Percentiles rank a stretch among this genome's conserved stretches.
phyloP scores from a whole-genome alignment of 371 early-diverging fungal species.

The Cokeromyces recurvatus region DNA sequence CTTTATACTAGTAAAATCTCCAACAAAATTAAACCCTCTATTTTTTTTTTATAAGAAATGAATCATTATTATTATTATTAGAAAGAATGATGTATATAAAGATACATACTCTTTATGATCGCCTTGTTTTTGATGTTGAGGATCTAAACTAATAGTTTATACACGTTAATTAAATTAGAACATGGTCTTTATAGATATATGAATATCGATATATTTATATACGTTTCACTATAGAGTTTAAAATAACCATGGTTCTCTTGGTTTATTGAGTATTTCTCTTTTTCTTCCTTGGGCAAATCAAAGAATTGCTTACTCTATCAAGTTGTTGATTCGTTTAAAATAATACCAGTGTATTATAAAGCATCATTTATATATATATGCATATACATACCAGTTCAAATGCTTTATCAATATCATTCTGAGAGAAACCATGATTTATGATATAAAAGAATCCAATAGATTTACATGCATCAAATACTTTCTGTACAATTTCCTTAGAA shows the following conservation, averaged over 20 bases:
- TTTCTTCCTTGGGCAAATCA: conserved; percentile 36
- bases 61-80: too few relatives aligned
- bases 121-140: conserved; percentile 49
- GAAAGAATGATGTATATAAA: too few relatives aligned
- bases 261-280: conserved; percentile 27
- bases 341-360: too few relatives aligned
- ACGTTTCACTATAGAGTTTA: conserved; percentile 39
- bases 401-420: conserved; percentile 44
- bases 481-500: conserved; percentile 19
- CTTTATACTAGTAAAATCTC: too few relatives aligned
- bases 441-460: conserved; percentile 64
- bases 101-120: conserved; percentile 68
- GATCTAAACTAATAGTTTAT: conserved; percentile 38
- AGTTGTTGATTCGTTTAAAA: neutral
- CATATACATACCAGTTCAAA: conserved; percentile 49
- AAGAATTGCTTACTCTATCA: conserved; percentile 47
- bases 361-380: neutral
- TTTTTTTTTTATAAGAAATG: neutral
- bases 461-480: conserved; percentile 47
- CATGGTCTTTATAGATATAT: too few relatives aligned
- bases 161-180: neutral
- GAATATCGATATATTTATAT: neutral
- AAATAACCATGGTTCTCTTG: conserved; percentile 42
- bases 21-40: too few relatives aligned
- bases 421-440: conserved; percentile 51